Conservation (phyloP, 192 early-diverging fungal genomes). For the Funneliformis geosporum region DNA sequence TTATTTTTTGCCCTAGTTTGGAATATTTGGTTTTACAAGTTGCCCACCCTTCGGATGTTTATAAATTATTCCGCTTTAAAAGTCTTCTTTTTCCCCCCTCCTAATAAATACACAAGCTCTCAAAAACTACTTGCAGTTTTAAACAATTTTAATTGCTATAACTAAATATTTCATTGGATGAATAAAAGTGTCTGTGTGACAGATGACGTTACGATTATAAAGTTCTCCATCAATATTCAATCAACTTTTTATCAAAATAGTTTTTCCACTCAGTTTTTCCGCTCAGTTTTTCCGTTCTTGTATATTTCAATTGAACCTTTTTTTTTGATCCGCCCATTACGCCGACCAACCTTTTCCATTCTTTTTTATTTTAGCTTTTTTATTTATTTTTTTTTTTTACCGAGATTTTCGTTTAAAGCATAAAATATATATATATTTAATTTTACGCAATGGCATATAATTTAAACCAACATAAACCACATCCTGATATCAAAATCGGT, state of each 20-base stretch:
- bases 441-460: constrained; percentile 3
- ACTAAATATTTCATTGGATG: constrained; percentile 5
- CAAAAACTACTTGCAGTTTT: no score
- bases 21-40: background rate
- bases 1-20: background rate
- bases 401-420: background rate
- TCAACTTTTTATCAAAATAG: background rate
- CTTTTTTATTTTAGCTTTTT: no score
- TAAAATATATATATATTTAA: background rate
- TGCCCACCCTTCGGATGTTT: background rate
- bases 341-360: background rate
- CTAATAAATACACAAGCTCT: no score
- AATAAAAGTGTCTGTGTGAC: constrained; percentile 10
- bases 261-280: background rate
- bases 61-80: background rate
- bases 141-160: background rate
- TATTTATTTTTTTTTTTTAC: background rate
- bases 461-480: background rate
- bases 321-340: background rate
- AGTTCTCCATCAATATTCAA: background rate
- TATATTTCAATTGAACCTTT: background rate
- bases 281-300: background rate
- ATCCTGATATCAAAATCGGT: constrained; percentile 19
- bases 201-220: background rate
- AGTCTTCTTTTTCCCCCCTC: background rate